Base-by-base conservation (phyloP, 1,139 yeast species). In the Diutina sp. region DNA sequence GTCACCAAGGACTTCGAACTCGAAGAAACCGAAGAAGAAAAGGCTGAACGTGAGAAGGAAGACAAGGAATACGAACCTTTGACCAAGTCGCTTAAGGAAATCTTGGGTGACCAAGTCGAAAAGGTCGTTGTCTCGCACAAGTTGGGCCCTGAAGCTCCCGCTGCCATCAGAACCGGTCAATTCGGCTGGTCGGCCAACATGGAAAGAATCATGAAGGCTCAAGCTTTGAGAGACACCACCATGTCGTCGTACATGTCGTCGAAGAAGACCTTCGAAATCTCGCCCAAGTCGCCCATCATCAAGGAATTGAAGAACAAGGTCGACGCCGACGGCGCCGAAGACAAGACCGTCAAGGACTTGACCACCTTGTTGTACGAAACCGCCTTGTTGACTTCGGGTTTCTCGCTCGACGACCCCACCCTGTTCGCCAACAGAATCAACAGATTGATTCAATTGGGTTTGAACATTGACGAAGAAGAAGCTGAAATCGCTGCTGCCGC, bases 191-290 rank as follows among this genome's bases (percentile, higher is more conserved):
- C 99, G 66, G 99, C 99, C 69, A 93, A 93, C 83, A 95, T 95
- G 99, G 99, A 93, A 82, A 93, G 99, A 87, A 93, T 93, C 83
- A 95, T 93, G 99, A 93, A 93, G 84, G 99, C 99, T 62, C 99
- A 93, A 83, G 99, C 99, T 68, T 83, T 93, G 69, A 91, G 99
- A 82, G 99, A 93, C 77, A 88, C 96, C 67, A 84, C 96, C 67
- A 93, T 95, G 99, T 90, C 98, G 56, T 85, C 97, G 62, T 93
- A 93, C 95, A 95, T 93, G 99, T 87, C 99, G 55, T 93, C 99
- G 59, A 95, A 95, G 90, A 93, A 93, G 87, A 93, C 95, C 68
- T 90, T 93, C 70, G 99, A 95, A 82, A 90, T 93, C 68, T 93
- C 98, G 70, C 98, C 99, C 78, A 87, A 83, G 75, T 91, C 98